Conservation (phyloP, 805 yeast genomes). For the Myxozyma udenii region DNA sequence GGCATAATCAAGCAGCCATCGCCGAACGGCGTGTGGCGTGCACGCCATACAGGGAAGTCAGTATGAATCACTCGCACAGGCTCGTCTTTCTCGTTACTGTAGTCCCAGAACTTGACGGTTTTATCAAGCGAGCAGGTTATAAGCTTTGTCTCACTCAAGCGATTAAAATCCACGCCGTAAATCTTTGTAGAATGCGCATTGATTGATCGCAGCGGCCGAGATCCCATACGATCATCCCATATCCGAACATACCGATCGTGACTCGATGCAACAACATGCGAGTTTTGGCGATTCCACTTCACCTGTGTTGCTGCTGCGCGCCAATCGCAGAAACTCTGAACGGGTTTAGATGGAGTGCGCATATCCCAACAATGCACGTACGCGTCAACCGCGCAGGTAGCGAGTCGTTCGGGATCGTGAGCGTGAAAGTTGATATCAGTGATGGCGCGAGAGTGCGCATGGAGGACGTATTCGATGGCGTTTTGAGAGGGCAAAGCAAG, state of each 20-base stretch:
- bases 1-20: constrained; percentile 87
- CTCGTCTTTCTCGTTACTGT: constrained; percentile 39
- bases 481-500: constrained; percentile 62
- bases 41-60: constrained; percentile 83
- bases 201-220: constrained; percentile 64
- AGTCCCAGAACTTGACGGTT: constrained; percentile 80
- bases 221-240: constrained; percentile 88
- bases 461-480: constrained; percentile 84
- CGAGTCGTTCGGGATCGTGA: constrained; percentile 75
- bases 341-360: constrained; percentile 69
- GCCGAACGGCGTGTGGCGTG: constrained; percentile 87
- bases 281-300: constrained; percentile 80
- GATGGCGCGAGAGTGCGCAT: constrained; percentile 87
- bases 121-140: constrained; percentile 85
- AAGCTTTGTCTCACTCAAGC: constrained; percentile 55
- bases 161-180: constrained; percentile 82
- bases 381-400: constrained; percentile 91
- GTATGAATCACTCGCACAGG: constrained; percentile 64
- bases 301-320: constrained; percentile 92
- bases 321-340: constrained; percentile 86
- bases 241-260: constrained; percentile 77
- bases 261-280: constrained; percentile 75
- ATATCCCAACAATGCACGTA: constrained; percentile 88
- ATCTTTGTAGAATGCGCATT: constrained; percentile 81
- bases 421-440: constrained; percentile 95